Evolutionary conservation across 495 filamentous ascomycete species (phyloP).

Genomic region (Geopyxis carbonaria): DNA sequence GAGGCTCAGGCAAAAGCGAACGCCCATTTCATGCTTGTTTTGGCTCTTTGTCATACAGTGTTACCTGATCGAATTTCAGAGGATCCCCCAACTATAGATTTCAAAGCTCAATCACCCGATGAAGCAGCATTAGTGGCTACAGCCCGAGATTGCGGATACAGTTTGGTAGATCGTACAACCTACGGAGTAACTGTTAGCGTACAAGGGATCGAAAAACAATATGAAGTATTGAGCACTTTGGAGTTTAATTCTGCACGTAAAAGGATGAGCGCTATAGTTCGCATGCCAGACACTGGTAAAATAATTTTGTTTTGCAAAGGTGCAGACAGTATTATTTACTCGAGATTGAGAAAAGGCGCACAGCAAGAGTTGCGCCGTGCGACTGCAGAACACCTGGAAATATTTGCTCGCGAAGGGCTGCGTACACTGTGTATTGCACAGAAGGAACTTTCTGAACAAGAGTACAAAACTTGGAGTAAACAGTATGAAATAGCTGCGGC

Average conservation of each 20-base stretch:
- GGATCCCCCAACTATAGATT: constrained; percentile 76
- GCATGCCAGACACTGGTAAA: constrained; percentile 73
- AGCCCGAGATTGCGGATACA: constrained; percentile 89
- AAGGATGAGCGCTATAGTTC: constrained; percentile 93
- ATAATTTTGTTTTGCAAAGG: constrained; percentile 96
- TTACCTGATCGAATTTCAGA: constrained; percentile 80
- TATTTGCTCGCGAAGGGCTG: constrained; percentile 89
- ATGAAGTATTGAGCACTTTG: constrained; percentile 78
- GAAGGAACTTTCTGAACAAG: constrained; percentile 59
- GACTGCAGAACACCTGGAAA: constrained; percentile 87
- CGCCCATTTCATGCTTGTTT: constrained; percentile 83
- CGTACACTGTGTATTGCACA: constrained; percentile 94
- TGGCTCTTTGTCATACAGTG: constrained; percentile 91
- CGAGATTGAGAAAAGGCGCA: constrained; percentile 66
- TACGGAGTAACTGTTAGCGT: constrained; percentile 73
- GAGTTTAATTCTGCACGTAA: constrained; percentile 97
- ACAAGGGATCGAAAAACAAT: constrained; percentile 68
- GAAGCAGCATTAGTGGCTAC: constrained; percentile 91
- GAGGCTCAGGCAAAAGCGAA: constrained; percentile 56
- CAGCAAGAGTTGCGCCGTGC: constrained; percentile 64
- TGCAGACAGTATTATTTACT: constrained; percentile 94
- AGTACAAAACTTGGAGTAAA: constrained; percentile 72
- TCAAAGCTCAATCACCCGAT: constrained; percentile 95
- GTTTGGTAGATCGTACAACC: constrained; percentile 62
- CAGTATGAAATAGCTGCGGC: constrained; percentile 77